Evolutionary conservation across 352 stramenopile genomes (phyloP).

Genomic region (Phytophthora pseudosyringae): DNA sequence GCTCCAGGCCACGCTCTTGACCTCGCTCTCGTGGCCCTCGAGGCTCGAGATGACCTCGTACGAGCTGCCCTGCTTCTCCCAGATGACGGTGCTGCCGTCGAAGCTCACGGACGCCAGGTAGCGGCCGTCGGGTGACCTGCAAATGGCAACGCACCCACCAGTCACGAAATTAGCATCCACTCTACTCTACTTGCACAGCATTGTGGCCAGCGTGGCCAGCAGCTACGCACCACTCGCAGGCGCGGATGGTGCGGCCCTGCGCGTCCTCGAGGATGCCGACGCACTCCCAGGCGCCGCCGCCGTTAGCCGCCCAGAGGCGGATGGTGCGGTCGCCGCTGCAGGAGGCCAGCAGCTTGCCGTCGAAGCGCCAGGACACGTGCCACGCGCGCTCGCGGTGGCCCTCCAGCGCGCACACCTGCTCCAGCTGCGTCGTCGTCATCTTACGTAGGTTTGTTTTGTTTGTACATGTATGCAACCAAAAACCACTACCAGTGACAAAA

Average conservation of each 20-base stretch:
- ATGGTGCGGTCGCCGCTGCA: slow-evolving; percentile 93
- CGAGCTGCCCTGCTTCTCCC: slow-evolving; percentile 85
- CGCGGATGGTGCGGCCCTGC: slow-evolving; percentile 95
- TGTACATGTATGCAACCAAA: too few relatives aligned
- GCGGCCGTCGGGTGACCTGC: slow-evolving; percentile 73
- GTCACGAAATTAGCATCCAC: background rate
- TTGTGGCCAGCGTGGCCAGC: background rate
- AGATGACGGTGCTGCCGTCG: slow-evolving; percentile 96
- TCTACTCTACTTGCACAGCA: background rate
- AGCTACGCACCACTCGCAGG: slow-evolving; percentile 91
- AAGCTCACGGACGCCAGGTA: slow-evolving; percentile 96
- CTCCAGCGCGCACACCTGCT: slow-evolving; percentile 67
- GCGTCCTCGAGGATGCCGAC: slow-evolving; percentile 94
- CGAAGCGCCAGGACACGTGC: slow-evolving; percentile 91
- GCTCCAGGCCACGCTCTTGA: slow-evolving; percentile 97
- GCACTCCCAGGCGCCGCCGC: slow-evolving; percentile 81
- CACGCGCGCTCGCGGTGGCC: slow-evolving; percentile 92
- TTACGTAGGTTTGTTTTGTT: too few relatives aligned
- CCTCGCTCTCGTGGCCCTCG: slow-evolving; percentile 98
- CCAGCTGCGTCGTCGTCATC: slow-evolving; percentile 29
- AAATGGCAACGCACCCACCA: slow-evolving; percentile 3
- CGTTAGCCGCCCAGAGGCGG: slow-evolving; percentile 76
- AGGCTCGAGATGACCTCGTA: slow-evolving; percentile 97
- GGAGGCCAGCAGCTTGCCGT: slow-evolving; percentile 87
- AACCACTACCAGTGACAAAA: too few relatives aligned